phyloP scores from a whole-genome alignment of 345 rosid species.

The Euphorbia lathyris region DNA sequence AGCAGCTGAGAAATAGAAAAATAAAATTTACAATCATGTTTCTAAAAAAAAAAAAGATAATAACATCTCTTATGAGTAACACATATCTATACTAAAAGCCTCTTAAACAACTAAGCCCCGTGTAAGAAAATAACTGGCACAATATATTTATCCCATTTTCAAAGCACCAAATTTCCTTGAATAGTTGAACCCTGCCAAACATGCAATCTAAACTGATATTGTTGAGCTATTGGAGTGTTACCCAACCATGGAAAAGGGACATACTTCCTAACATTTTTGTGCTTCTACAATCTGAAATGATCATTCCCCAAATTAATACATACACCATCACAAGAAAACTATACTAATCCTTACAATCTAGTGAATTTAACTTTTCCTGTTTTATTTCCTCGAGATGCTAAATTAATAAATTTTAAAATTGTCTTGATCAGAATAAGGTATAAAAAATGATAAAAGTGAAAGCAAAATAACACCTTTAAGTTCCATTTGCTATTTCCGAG shows the following conservation, averaged over 20 bases:
- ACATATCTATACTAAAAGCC: background rate
- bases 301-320: background rate
- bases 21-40: background rate
- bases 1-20: background rate
- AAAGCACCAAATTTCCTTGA: background rate
- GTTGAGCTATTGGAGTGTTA: background rate
- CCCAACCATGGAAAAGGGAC: background rate
- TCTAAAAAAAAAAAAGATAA: background rate
- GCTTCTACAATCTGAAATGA: background rate
- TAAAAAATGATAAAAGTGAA: background rate
- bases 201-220: background rate
- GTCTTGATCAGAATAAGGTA: background rate
- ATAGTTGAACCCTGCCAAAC: background rate
- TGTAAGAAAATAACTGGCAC: background rate
- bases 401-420: background rate
- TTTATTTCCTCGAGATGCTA: background rate
- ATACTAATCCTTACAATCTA: background rate
- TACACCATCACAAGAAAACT: background rate
- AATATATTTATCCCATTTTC: too few relatives aligned
- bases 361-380: background rate
- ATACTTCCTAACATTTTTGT: background rate
- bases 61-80: background rate
- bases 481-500: conserved; percentile 99
- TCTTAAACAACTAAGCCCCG: background rate
- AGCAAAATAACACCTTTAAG: conserved; percentile 68